Base-by-base conservation (phyloP, 2,329 filamentous ascomycete genomes). In the Neurospora sp. region DNA sequence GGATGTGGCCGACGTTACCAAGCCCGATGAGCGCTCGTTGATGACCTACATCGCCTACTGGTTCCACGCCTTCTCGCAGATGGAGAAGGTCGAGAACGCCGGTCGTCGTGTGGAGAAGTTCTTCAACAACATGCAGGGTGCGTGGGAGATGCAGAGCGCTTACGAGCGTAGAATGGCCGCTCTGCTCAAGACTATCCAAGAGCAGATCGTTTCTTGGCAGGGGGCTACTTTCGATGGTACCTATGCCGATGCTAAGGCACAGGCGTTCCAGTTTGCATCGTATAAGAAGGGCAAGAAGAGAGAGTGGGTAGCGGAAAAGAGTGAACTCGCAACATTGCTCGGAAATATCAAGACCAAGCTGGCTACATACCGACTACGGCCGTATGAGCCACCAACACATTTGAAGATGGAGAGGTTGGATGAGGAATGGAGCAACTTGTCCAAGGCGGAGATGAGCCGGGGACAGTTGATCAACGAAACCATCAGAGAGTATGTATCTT, bases 1-100 rank as follows among this genome's bases (percentile, higher is more conserved):
- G 81, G 96, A 99, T 83, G 96, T 99, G 23, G 97, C 93, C 79
- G 96, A 99, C 79, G 95, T 99, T 37, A 87, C 93, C 33, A 96
- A 96, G 82, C 96, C 96, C 33, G 96, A 99, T 79, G 96, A 99
- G 81, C 90, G 93, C 76, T 96, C 92, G 79, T 86, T 99, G 78
- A 99, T 99, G 96, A 99, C 96, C 0, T 99, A 99, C 80, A 99
- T 99, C 76, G 96, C 96, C 73, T 99, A 99, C 84, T 99, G 96
- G 96, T 99, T 99, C 86, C 96, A 99, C 79, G 96, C 96, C 75
- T 99, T 99, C 80, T 98, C 95, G 38, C 95, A 98, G 78, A 96
- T 99, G 90, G 96, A 99, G 82, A 92, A 95, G 79, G 96, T 99
- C 8, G 96, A 99, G 81, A 99, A 99, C 78, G 96, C 96, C 4